Base-by-base conservation (phyloP, 108 stramenopile genomes). In the Nitzschia sp. region DNA sequence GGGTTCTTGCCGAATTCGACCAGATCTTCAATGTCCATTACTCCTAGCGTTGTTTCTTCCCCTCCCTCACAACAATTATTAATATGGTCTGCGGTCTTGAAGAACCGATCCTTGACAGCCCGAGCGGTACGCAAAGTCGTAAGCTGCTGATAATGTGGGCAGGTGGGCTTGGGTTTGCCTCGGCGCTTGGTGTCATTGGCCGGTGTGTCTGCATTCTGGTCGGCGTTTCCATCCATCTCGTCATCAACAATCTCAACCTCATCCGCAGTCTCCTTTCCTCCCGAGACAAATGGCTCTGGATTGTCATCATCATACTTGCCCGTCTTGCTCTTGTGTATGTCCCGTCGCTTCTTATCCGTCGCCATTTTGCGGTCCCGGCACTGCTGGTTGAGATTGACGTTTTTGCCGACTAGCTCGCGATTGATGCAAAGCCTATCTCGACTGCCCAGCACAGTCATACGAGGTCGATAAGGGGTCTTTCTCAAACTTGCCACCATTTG, bases 401-500 rank as follows among this genome's bases (percentile, higher is more conserved):
- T 76, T 38, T 29, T 46, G 23, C 69, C 58, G 1, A 32, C 56
- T 23, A 66, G 13, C 42, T 86, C 64, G 1, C 55, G 69, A 75
- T 95, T 85, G 54, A 97, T 90, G 63, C 96, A 97, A 27, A 97
- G 75, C 55, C 93, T 92, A 23, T 98, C 96, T 51, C 97, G 49
- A 23, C 88, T 89, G 24, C 94, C 97, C 24, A 98, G 72, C 11
- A 98, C 82, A 6, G 93, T 84, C 78, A 95, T 88, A 21, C 80
- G 78, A 3, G 96, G 97, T 38, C 92, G 76, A 69, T 97, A 98
- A 5, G 87, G 89, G 6, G 95, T 97, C 67, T 84, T 82, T 68
- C 89, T 89, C 18, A 97, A 85, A 64, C 95, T 95, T 23, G 74
- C 64, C n/a, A 96, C 90, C 79, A 98, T 97, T 70, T 98, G 97